phyloP scores from a whole-genome alignment of 1,284 basidiomycete genomes.

The Taiwanofungus camphoratus region DNA sequence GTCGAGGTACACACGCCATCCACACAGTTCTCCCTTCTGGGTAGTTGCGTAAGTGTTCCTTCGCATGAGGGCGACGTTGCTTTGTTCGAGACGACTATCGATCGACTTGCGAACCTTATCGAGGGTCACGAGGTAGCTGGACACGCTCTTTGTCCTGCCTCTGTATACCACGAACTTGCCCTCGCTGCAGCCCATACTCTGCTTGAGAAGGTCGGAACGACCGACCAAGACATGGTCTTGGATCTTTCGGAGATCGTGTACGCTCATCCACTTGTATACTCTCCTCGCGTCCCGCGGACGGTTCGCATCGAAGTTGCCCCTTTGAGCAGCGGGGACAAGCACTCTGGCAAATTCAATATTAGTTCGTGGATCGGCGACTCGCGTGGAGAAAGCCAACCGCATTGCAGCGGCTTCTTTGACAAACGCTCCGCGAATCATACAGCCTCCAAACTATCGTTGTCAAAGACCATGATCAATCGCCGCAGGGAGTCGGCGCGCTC shows the following conservation, averaged over 20 bases:
- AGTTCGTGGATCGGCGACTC: conserved; percentile 29
- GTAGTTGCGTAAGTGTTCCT: conserved; percentile 40
- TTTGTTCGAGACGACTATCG: conserved; percentile 50
- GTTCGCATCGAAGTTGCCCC: conserved; percentile 39
- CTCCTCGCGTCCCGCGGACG: conserved; percentile 25
- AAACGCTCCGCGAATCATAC: conserved; percentile 34
- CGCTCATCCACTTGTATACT: conserved; percentile 49
- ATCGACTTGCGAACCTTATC: conserved; percentile 39
- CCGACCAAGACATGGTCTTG: conserved; percentile 30
- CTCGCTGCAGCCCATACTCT: conserved; percentile 38
- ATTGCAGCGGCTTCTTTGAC: conserved; percentile 40
- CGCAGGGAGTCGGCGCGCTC: conserved; percentile 30
- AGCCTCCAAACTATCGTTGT: conserved; percentile 14
- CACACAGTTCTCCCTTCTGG: conserved; percentile 34
- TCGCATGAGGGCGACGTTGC: conserved; percentile 31
- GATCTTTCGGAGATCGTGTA: conserved; percentile 43
- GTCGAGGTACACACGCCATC: not conserved
- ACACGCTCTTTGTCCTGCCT: conserved; percentile 59
- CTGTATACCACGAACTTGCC: conserved; percentile 57
- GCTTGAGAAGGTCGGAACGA: conserved; percentile 26
- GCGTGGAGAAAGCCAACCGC: conserved; percentile 20
- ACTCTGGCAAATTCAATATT: conserved; percentile 41
- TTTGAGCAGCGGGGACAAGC: conserved; percentile 11
- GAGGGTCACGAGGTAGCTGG: conserved; percentile 55
- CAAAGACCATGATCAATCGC: conserved; percentile 31